Evolutionary conservation across 371 early-diverging fungal species (phyloP).

Genomic region (Mortierella sp.): DNA sequence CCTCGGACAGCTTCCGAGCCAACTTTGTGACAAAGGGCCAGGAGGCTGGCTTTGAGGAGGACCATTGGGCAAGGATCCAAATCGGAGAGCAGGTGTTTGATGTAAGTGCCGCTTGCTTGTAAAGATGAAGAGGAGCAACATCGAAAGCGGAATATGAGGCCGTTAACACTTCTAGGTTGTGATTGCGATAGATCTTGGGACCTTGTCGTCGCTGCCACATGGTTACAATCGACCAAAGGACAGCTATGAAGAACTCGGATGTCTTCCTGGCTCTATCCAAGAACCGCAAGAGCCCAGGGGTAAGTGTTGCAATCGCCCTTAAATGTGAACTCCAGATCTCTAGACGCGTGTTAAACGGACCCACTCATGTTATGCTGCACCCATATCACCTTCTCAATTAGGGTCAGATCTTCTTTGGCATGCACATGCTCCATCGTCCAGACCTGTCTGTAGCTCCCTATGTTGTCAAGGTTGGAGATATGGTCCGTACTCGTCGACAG

Average conservation of each 20-base stretch:
- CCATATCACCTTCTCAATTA: neutral
- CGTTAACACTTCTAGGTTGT: neutral
- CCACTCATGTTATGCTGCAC: neutral
- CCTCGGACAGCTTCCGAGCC: conserved; percentile 61
- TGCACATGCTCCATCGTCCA: conserved; percentile 53
- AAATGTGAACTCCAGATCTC: too few species aligned
- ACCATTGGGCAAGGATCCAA: conserved; percentile 59
- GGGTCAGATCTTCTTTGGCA: conserved; percentile 51
- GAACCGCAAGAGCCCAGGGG: conserved; percentile 44
- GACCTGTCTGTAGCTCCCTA: conserved; percentile 44
- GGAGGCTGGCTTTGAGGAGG: conserved; percentile 65
- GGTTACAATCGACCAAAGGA: conserved; percentile 70
- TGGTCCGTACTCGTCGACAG: conserved; percentile 22
- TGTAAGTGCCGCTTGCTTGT: conserved; percentile 31
- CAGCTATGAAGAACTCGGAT: conserved; percentile 61
- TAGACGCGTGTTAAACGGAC: too few species aligned
- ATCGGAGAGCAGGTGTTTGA: conserved; percentile 59
- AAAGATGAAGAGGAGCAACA: too few species aligned
- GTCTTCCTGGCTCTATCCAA: conserved; percentile 50
- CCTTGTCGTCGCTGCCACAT: conserved; percentile 76
- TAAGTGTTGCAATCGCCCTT: conserved; percentile 1
- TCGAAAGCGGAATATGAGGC: neutral
- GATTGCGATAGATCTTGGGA: conserved; percentile 54
- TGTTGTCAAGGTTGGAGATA: conserved; percentile 40
- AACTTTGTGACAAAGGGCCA: conserved; percentile 63